A percentile compares a stretch with the other conserved stretches of the same genome.
Evolutionary conservation across 2,329 filamentous ascomycete genomes (phyloP).

Genomic region (Colletotrichum caudatum): DNA sequence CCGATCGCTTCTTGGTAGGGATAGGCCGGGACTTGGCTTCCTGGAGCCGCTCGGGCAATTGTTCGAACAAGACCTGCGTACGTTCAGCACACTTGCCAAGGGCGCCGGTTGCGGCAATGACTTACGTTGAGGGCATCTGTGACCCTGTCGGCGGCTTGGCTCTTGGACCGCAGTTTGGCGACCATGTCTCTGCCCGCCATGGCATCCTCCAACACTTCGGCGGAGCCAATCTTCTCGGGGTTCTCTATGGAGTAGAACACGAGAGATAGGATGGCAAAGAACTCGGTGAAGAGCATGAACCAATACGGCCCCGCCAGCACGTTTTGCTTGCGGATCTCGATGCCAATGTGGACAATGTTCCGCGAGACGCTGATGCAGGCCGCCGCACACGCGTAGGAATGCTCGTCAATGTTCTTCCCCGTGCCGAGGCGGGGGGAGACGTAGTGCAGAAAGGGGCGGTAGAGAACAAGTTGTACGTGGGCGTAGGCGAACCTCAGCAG

Average conservation of each 20-base stretch:
- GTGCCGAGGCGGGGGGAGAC: slow-evolving; percentile 73
- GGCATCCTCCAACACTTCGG: slow-evolving; percentile 88
- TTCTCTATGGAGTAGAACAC: slow-evolving; percentile 87
- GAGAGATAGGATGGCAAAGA: slow-evolving; percentile 83
- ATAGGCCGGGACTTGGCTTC: slow-evolving; percentile 55
- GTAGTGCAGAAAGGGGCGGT: slow-evolving; percentile 86
- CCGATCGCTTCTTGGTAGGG: slow-evolving; percentile 68
- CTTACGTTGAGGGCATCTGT: slow-evolving; percentile 80
- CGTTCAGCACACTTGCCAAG: slow-evolving; percentile 7
- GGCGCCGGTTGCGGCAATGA: slow-evolving; percentile 32
- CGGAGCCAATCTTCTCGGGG: slow-evolving; percentile 77
- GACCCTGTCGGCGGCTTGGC: slow-evolving; percentile 89
- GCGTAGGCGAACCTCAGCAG: slow-evolving; percentile 83
- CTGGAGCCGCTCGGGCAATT: slow-evolving; percentile 80
- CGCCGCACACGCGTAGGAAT: slow-evolving; percentile 80
- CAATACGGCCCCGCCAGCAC: slow-evolving; percentile 86
- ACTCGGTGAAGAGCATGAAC: slow-evolving; percentile 88
- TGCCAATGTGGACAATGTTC: slow-evolving; percentile 84
- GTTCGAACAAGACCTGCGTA: slow-evolving; percentile 81
- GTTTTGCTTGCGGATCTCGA: slow-evolving; percentile 80
- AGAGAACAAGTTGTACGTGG: slow-evolving; percentile 85
- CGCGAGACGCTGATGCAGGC: slow-evolving; percentile 72
- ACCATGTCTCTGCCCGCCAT: slow-evolving; percentile 87
- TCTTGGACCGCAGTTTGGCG: slow-evolving; percentile 81
- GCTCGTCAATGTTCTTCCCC: slow-evolving; percentile 74